Evolutionary conservation across 495 filamentous ascomycete genomes (phyloP).

Genomic region (Parmelia sp.): DNA sequence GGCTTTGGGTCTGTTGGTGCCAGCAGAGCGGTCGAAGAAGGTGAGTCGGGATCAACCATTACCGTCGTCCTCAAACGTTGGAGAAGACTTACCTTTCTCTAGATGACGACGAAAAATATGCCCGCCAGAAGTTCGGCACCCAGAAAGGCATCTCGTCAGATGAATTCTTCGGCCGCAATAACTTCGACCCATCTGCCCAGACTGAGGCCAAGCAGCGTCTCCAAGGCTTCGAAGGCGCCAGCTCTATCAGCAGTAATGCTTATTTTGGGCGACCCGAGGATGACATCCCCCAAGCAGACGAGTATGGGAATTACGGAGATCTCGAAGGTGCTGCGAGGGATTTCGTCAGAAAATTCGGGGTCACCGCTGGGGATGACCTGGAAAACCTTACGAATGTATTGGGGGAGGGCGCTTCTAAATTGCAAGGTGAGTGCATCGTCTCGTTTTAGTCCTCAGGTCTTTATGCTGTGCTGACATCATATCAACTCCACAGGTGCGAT

Average conservation of each 20-base stretch:
- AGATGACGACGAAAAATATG: conserved; percentile 69
- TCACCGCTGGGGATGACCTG: conserved; percentile 89
- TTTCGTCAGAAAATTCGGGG: conserved; percentile 87
- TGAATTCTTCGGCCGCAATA: conserved; percentile 91
- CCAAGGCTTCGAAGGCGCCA: conserved; percentile 87
- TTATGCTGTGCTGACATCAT: conserved; percentile 16
- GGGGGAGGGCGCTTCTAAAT: conserved; percentile 73
- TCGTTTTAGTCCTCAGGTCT: not conserved
- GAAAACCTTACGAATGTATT: conserved; percentile 77
- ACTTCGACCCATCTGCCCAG: conserved; percentile 72
- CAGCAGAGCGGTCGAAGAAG: conserved; percentile 59
- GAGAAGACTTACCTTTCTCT: not conserved
- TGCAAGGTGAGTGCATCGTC: conserved; percentile 56
- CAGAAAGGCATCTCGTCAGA: conserved; percentile 98
- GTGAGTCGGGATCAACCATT: conserved; percentile 40
- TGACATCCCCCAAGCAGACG: conserved; percentile 48
- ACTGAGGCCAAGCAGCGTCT: conserved; percentile 81
- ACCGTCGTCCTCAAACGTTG: conserved; percentile 10
- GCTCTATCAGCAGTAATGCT: conserved; percentile 85
- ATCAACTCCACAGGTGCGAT: conserved; percentile 53
- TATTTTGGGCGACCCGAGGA: conserved; percentile 93
- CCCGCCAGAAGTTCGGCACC: conserved; percentile 73
- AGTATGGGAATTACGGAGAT: conserved; percentile 67
- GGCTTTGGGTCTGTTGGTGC: conserved; percentile 84
- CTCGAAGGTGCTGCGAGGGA: conserved; percentile 89